A percentile compares a stretch with the other conserved stretches of the same genome.
These are phyloP conservation scores for Phytophthora sansomeana DNA, from an alignment of 352 stramenopile genomes.

Conservation along the genomic window DNA sequence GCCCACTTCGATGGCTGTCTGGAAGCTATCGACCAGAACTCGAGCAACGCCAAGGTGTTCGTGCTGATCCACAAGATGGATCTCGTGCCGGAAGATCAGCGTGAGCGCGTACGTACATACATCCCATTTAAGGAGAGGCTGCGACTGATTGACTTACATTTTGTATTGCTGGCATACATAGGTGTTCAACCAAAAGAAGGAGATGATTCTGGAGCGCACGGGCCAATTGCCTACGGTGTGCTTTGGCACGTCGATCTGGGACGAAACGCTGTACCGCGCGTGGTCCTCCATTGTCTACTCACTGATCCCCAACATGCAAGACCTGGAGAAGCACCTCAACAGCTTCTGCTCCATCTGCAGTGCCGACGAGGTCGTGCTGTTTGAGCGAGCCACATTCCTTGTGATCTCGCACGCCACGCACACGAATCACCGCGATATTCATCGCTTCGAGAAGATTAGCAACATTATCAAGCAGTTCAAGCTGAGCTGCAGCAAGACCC, in stretches of 20 bases:
- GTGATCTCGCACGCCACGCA: conserved; percentile 97
- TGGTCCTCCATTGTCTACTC: conserved; percentile 99
- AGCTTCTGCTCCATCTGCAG: conserved; percentile 98
- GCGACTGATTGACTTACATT: too few species aligned
- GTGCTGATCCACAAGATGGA: conserved; percentile 99
- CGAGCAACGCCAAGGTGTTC: conserved; percentile 98
- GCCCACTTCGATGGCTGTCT: conserved; percentile 97
- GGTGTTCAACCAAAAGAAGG: conserved; percentile 96
- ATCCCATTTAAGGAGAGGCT: too few species aligned
- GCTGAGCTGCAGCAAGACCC: conserved; percentile 97
- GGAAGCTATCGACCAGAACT: conserved; percentile 99
- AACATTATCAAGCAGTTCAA: conserved; percentile 99
- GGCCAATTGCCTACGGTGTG: conserved; percentile 90
- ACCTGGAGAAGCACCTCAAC: conserved; percentile 96
- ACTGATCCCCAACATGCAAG: conserved; percentile 99
- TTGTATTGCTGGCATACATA: conserved; percentile 31
- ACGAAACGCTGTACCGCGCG: conserved; percentile 99
- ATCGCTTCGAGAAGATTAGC: conserved; percentile 99
- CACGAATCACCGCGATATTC: conserved; percentile 94
- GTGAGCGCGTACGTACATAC: conserved; percentile 68
- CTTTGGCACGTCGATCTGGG: conserved; percentile 99
- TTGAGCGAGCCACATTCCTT: conserved; percentile 98
- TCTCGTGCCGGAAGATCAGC: conserved; percentile 92
- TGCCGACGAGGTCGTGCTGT: conserved; percentile 97
- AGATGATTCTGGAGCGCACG: conserved; percentile 93